Percentiles rank a stretch among this genome's conserved stretches.
phyloP scores from a whole-genome alignment of 306 rosid genomes.

The Senna siamea region DNA sequence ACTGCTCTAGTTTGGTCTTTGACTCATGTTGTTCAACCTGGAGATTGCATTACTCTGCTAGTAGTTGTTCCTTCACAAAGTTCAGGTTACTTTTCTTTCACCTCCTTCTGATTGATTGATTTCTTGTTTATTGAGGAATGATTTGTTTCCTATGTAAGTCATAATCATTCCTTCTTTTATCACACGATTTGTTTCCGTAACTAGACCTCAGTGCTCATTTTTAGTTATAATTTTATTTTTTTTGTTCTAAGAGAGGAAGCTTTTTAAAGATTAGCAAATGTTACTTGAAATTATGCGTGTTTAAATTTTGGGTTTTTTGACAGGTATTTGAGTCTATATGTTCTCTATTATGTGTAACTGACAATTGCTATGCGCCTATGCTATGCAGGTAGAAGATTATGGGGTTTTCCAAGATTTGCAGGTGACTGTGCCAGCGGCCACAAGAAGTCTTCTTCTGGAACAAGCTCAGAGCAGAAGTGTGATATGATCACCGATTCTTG shows the following conservation, averaged over 20 bases:
- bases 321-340: not conserved
- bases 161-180: not conserved
- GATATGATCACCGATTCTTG: slow-evolving; percentile 85
- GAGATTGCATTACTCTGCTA: slow-evolving; percentile 89
- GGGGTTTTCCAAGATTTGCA: slow-evolving; percentile 93
- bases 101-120: slow-evolving; percentile 22
- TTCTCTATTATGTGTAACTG: slow-evolving; percentile 8
- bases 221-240: too few relatives aligned
- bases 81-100: slow-evolving; percentile 61
- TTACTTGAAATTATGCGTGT: not conserved
- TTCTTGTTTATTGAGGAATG: not conserved
- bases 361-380: slow-evolving; percentile 27
- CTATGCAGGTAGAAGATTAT: slow-evolving; percentile 75
- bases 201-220: not conserved
- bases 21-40: slow-evolving; percentile 98
- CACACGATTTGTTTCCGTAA: not conserved
- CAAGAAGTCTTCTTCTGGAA: slow-evolving; percentile 67
- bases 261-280: not conserved
- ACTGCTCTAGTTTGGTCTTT: slow-evolving; percentile 95
- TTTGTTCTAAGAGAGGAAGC: not conserved
- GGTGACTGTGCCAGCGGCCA: slow-evolving; percentile 93
- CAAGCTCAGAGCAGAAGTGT: slow-evolving; percentile 71
- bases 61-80: slow-evolving; percentile 92
- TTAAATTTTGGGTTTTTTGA: not conserved
- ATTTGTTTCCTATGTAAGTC: not conserved